phyloP scores from a whole-genome alignment of 1,284 basidiomycete species.

The Lentinus polychrous region DNA sequence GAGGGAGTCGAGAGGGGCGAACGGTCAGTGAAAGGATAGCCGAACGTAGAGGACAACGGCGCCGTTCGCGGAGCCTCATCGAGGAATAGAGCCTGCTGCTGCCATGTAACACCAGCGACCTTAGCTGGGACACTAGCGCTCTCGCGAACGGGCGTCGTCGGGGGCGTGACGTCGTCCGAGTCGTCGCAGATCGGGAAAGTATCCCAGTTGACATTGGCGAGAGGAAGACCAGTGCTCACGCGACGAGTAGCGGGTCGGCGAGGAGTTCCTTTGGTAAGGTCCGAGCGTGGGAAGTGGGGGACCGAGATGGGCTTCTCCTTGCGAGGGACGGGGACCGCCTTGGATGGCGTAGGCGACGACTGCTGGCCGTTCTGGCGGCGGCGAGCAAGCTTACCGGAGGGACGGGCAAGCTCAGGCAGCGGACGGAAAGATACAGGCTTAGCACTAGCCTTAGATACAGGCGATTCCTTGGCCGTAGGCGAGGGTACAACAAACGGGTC shows the following conservation, averaged over 20 bases:
- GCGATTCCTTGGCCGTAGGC: conserved; percentile 27
- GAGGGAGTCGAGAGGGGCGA: conserved; percentile 28
- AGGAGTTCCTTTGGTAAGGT: conserved; percentile 14
- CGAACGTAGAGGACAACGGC: conserved; percentile 32
- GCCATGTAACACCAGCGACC: conserved; percentile 23
- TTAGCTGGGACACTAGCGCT: conserved; percentile 19
- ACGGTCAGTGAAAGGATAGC: conserved; percentile 32
- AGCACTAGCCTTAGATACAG: conserved; percentile 16
- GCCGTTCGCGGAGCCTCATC: conserved; percentile 44
- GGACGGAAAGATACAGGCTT: conserved; percentile 25
- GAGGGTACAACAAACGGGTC: conserved; percentile 51
- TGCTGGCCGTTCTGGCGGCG: conserved; percentile 37
- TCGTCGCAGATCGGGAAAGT: conserved; percentile 67
- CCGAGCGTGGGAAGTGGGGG: conserved; percentile 19
- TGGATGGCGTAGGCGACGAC: conserved; percentile 31
- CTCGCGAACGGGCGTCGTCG: conserved; percentile 28
- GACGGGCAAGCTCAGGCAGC: conserved; percentile 36
- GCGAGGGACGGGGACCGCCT: conserved; percentile 40
- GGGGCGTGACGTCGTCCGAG: conserved; percentile 32
- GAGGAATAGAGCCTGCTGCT: conserved; percentile 24
- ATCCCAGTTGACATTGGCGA: conserved; percentile 17
- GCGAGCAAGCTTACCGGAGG: conserved; percentile 46
- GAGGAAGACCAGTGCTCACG: conserved; percentile 15
- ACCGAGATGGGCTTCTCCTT: conserved; percentile 21
- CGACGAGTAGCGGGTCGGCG: conserved; percentile 13